phyloP scores from a whole-genome alignment of 257 asterid species.

The Plantago major region DNA sequence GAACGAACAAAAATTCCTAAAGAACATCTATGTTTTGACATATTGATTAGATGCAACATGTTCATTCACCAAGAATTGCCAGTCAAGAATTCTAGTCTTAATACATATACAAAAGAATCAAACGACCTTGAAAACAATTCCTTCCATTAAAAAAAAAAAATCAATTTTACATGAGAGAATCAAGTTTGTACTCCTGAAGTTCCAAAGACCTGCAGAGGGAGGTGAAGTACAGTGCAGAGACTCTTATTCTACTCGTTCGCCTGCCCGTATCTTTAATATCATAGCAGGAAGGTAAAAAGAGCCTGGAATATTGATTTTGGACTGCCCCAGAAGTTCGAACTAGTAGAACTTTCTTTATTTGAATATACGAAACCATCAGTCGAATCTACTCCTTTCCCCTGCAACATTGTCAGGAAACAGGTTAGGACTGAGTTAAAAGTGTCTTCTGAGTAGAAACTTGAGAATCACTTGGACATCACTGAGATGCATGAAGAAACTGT shows the following conservation, averaged over 20 bases:
- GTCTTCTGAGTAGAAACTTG: too few relatives aligned
- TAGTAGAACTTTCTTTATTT: slow-evolving; percentile 33
- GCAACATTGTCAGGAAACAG: slow-evolving; percentile 19
- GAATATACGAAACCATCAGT: slow-evolving; percentile 40
- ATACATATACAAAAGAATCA: slow-evolving; percentile 34
- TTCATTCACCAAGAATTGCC: slow-evolving; percentile 31
- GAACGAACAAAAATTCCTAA: background rate
- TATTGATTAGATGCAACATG: background rate
- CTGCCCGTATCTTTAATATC: slow-evolving; percentile 5
- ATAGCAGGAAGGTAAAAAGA: slow-evolving; percentile 61
- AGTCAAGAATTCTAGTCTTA: slow-evolving; percentile 27
- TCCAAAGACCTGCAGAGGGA: slow-evolving; percentile 1
- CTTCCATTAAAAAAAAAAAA: slow-evolving; percentile 5
- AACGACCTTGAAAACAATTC: slow-evolving; percentile 35
- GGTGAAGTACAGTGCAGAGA: background rate
- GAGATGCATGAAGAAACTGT: background rate
- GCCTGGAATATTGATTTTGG: slow-evolving; percentile 78
- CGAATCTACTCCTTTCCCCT: slow-evolving; percentile 61
- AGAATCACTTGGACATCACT: too few relatives aligned
- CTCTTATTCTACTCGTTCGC: background rate
- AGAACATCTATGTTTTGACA: slow-evolving; percentile 9
- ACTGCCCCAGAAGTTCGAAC: slow-evolving; percentile 40
- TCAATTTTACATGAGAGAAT: background rate
- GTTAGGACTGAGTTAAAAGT: background rate
- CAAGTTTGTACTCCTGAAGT: slow-evolving; percentile 5